These are phyloP conservation scores for Closterium sp. DNA, from an alignment of 139 green algal genomes.

Conservation along the genomic window DNA sequence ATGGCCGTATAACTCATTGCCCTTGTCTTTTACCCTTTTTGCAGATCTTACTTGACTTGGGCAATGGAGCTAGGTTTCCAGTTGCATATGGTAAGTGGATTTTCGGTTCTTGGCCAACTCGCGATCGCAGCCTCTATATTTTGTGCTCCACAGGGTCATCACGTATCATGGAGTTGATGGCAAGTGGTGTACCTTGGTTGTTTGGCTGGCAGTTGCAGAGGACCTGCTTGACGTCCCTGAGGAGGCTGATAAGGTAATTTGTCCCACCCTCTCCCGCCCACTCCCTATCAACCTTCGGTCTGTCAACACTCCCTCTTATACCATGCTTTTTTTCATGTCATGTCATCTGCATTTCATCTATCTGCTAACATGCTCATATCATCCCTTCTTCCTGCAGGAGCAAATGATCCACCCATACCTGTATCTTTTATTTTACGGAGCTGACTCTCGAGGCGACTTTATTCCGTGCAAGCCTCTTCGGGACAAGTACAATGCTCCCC, in stretches of 20 bases:
- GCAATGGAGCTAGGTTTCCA: not conserved
- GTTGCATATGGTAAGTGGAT: conserved; percentile 16
- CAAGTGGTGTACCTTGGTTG: not conserved
- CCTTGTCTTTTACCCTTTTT: not conserved
- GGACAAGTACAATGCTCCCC: conserved; percentile 53
- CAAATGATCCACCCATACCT: conserved; percentile 54
- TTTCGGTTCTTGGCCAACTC: not conserved
- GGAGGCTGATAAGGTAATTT: conserved; percentile 29
- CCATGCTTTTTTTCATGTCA: not conserved
- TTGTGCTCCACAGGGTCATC: no score
- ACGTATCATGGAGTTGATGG: no score
- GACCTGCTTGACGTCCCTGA: conserved; percentile 31
- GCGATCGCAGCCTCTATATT: no score
- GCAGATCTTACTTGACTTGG: conserved; percentile 25
- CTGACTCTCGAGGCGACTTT: conserved; percentile 54
- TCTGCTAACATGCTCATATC: not conserved
- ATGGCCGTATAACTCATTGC: not conserved
- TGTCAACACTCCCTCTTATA: not conserved
- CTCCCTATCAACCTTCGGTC: not conserved
- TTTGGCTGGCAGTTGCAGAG: conserved; percentile 34
- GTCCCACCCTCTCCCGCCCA: not conserved
- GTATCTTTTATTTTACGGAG: conserved; percentile 60
- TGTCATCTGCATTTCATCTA: no score
- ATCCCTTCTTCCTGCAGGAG: conserved; percentile 17
- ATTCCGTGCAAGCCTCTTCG: conserved; percentile 53